phyloP scores from a whole-genome alignment of 2,329 filamentous ascomycete genomes.

The Fusarium sp. region DNA sequence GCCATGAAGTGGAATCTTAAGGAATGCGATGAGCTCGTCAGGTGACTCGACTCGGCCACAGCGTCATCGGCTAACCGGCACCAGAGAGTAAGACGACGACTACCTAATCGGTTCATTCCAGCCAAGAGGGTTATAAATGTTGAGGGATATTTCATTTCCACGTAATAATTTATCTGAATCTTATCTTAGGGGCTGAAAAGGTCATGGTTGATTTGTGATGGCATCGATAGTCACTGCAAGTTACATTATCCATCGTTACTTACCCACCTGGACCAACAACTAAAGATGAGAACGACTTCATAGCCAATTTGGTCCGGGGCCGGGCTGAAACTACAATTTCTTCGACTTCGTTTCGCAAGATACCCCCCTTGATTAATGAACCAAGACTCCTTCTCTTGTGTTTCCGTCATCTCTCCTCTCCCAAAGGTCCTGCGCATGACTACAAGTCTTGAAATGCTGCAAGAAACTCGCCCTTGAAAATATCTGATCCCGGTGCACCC shows the following conservation, averaged over 20 bases:
- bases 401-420: background rate
- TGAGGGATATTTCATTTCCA: background rate
- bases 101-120: background rate
- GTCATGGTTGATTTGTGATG: background rate
- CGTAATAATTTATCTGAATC: background rate
- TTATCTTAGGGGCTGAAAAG: background rate
- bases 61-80: constrained; percentile 34
- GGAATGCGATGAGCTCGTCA: background rate
- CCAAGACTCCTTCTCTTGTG: background rate
- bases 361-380: background rate
- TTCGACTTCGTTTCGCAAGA: background rate
- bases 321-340: too few species aligned
- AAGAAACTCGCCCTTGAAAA: constrained; percentile 1
- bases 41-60: constrained; percentile 20
- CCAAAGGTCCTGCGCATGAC: constrained; percentile 5
- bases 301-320: background rate
- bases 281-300: background rate
- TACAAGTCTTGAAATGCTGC: constrained; percentile 8
- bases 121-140: background rate
- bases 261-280: background rate
- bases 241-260: background rate
- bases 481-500: background rate
- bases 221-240: background rate
- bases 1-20: constrained; percentile 10
- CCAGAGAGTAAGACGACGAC: constrained; percentile 2